These are phyloP conservation scores for Strobilomyces confusus DNA, from an alignment of 768 basidiomycete species.

Conservation along the genomic window DNA sequence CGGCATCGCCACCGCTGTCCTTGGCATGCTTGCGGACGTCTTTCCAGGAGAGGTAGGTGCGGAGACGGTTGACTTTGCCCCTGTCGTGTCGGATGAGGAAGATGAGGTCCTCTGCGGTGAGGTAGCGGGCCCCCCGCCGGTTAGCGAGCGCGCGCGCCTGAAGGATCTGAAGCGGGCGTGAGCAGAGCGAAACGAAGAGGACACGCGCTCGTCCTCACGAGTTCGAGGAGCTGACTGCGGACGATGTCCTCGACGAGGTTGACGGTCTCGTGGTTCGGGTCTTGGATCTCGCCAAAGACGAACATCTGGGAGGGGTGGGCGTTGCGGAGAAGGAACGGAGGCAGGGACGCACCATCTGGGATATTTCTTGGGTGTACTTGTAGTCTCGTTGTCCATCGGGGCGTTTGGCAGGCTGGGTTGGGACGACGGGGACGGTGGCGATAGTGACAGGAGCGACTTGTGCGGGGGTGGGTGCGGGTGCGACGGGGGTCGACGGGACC, in stretches of 20 bases:
- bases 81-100: conserved; percentile 94
- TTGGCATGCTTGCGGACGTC: conserved; percentile 95
- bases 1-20: conserved; percentile 80
- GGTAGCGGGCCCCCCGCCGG: conserved; percentile 78
- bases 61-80: conserved; percentile 87
- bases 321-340: neutral
- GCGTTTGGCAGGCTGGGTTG: conserved; percentile 13
- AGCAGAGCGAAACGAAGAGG: neutral
- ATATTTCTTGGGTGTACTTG: conserved; percentile 89
- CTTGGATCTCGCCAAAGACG: conserved; percentile 93
- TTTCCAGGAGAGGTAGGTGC: conserved; percentile 95
- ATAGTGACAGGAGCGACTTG: conserved; percentile 1
- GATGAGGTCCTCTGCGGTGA: conserved; percentile 92
- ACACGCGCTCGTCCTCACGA: conserved; percentile 41
- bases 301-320: conserved; percentile 64
- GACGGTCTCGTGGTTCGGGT: conserved; percentile 81
- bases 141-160: conserved; percentile 84
- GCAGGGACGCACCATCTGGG: conserved; percentile 70
- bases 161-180: conserved; percentile 53
- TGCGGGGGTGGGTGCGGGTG: neutral
- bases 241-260: conserved; percentile 96
- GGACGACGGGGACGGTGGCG: conserved; percentile 5
- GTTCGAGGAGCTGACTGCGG: conserved; percentile 83
- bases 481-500: conserved; percentile 21
- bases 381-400: conserved; percentile 52